These are phyloP conservation scores for Rhizopogon vesiculosus DNA, from an alignment of 768 basidiomycete genomes.

Conservation along the genomic window DNA sequence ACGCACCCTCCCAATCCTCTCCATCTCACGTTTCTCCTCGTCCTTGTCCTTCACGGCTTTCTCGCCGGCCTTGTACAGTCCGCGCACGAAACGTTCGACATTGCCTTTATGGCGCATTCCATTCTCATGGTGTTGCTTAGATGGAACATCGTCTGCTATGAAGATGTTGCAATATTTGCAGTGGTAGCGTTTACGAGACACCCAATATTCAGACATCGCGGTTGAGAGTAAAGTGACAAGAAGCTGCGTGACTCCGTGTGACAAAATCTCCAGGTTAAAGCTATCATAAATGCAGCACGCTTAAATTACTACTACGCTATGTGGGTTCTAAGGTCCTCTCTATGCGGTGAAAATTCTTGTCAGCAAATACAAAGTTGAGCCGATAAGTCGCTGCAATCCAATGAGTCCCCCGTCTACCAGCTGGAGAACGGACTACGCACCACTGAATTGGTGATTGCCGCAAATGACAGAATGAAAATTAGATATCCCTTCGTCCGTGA, in stretches of 20 bases:
- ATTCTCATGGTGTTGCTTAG: slow-evolving; percentile 86
- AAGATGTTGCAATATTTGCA: slow-evolving; percentile 98
- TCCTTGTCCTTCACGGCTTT: slow-evolving; percentile 81
- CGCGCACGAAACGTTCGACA: slow-evolving; percentile 85
- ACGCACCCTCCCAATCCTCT: slow-evolving; percentile 72
- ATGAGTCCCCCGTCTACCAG: not conserved
- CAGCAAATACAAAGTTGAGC: slow-evolving; percentile 52
- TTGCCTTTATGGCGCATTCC: slow-evolving; percentile 94
- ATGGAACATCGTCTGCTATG: slow-evolving; percentile 94
- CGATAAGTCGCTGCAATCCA: slow-evolving; percentile 45
- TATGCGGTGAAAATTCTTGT: slow-evolving; percentile 49
- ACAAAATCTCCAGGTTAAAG: not conserved
- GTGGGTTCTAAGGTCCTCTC: slow-evolving; percentile 1
- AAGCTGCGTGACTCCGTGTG: not conserved
- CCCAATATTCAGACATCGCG: slow-evolving; percentile 88
- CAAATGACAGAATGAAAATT: slow-evolving; percentile 76
- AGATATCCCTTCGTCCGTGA: slow-evolving; percentile 71
- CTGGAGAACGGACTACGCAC: slow-evolving; percentile 23
- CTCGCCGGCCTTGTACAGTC: slow-evolving; percentile 90
- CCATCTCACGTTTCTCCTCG: slow-evolving; percentile 87
- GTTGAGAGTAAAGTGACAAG: not conserved
- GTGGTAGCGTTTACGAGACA: slow-evolving; percentile 87
- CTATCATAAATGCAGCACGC: too few species aligned
- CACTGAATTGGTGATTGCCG: slow-evolving; percentile 71
- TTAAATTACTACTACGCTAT: too few species aligned